Conservation (phyloP, 768 basidiomycete species). For the Boletus pseudopeckii region DNA sequence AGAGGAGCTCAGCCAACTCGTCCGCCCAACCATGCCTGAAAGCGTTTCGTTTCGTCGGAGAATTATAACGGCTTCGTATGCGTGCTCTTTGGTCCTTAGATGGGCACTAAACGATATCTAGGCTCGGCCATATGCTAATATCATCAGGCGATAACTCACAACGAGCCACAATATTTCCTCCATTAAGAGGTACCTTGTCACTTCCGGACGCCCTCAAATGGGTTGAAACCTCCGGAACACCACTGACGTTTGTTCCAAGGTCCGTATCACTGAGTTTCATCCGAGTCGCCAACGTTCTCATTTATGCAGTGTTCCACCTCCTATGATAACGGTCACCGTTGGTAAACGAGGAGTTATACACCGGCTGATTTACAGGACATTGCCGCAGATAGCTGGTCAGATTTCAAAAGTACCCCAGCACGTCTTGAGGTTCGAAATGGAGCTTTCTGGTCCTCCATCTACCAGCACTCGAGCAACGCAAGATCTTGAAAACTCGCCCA, state of each 20-base stretch:
- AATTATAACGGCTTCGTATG: constrained; percentile 41
- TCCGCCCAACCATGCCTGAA: constrained; percentile 3
- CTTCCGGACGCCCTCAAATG: constrained; percentile 45
- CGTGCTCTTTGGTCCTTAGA: neutral
- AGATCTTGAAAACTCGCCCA: neutral
- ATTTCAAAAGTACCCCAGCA: constrained; percentile 10
- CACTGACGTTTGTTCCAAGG: constrained; percentile 52
- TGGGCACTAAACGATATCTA: constrained; percentile 24
- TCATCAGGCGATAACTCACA: constrained; percentile 34
- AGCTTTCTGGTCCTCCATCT: constrained; percentile 13
- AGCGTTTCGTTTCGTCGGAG: constrained; percentile 6
- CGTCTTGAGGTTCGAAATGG: constrained; percentile 41
- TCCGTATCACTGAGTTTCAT: constrained; percentile 19
- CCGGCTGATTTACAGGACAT: constrained; percentile 47
- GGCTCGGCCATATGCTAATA: constrained; percentile 62
- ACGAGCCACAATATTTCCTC: constrained; percentile 43
- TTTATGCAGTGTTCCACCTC: constrained; percentile 37
- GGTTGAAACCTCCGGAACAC: constrained; percentile 35
- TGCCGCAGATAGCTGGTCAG: constrained; percentile 18
- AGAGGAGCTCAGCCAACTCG: constrained; percentile 14
- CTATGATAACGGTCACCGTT: constrained; percentile 31
- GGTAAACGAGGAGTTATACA: constrained; percentile 37
- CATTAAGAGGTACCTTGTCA: constrained; percentile 40
- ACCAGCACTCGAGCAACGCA: neutral
- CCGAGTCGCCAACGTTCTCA: neutral